These are phyloP conservation scores for Pneumocystis murina DNA, from an alignment of 1,139 yeast species.

Conservation along the genomic window DNA sequence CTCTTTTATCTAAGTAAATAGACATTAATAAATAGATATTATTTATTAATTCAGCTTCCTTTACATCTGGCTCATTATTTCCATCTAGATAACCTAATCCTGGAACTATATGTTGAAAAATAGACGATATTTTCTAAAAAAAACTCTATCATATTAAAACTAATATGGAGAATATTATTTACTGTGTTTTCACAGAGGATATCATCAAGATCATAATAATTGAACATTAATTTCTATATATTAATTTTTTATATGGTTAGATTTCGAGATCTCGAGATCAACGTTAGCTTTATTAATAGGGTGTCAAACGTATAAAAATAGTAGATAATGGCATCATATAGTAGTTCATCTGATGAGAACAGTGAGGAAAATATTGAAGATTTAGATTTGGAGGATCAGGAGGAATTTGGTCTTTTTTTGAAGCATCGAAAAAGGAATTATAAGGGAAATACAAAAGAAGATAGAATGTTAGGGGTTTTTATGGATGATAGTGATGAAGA, in stretches of 20 bases:
- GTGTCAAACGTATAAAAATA: background rate
- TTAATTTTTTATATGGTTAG: background rate
- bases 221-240: background rate
- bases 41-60: background rate
- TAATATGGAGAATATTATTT: background rate
- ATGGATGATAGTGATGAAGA: slow-evolving; percentile 13
- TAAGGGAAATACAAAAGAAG: slow-evolving; percentile 5
- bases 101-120: slow-evolving; percentile 10
- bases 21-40: background rate
- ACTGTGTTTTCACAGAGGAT: background rate
- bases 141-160: background rate
- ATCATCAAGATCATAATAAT: background rate
- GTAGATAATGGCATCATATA: background rate
- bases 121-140: slow-evolving; percentile 11
- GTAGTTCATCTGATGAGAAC: background rate
- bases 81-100: slow-evolving; percentile 12
- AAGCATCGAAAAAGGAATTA: slow-evolving; percentile 1
- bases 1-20: slow-evolving; percentile 30
- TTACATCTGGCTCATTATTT: slow-evolving; percentile 4
- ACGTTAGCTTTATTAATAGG: background rate
- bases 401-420: background rate
- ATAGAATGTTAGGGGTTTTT: slow-evolving; percentile 13
- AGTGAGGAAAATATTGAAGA: background rate
- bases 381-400: background rate
- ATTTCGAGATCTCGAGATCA: background rate